Evolutionary conservation across 306 rosid genomes (phyloP).

Genomic region (Castanea crenata): DNA sequence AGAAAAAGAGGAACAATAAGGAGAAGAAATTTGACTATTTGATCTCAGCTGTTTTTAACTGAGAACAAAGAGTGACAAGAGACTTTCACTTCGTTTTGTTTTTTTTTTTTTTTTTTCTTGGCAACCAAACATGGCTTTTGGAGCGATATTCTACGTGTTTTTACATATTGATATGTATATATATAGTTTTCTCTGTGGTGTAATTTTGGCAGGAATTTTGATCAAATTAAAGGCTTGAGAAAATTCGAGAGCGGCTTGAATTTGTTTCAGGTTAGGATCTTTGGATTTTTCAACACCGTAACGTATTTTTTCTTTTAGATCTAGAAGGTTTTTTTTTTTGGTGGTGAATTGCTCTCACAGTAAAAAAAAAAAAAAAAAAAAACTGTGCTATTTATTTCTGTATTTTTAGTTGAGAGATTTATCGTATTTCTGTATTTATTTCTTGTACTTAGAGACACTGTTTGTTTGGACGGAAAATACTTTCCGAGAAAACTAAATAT

Average conservation of each 20-base stretch:
- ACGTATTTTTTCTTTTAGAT: neutral
- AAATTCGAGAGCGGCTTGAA: neutral
- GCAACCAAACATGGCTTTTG: too few species aligned
- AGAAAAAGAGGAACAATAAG: neutral
- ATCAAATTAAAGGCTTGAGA: neutral
- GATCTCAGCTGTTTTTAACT: neutral
- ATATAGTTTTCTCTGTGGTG: neutral
- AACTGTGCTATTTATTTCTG: neutral
- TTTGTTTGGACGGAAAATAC: neutral
- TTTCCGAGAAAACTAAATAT: neutral
- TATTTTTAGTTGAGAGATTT: neutral
- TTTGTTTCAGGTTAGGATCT: conserved; percentile 9
- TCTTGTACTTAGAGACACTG: neutral
- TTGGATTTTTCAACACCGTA: neutral
- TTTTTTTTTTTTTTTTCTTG: neutral
- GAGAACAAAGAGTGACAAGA: neutral
- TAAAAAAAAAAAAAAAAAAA: too few species aligned
- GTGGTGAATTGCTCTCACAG: neutral
- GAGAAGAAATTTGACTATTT: neutral
- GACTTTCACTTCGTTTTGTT: neutral
- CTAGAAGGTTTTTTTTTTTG: neutral
- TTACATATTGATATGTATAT: neutral
- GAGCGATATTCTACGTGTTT: neutral
- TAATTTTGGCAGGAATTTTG: conserved; percentile 14
- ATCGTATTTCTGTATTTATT: neutral